Base-by-base conservation (phyloP, 148 eudicot species). In the Rhododendron ferrugineum region DNA sequence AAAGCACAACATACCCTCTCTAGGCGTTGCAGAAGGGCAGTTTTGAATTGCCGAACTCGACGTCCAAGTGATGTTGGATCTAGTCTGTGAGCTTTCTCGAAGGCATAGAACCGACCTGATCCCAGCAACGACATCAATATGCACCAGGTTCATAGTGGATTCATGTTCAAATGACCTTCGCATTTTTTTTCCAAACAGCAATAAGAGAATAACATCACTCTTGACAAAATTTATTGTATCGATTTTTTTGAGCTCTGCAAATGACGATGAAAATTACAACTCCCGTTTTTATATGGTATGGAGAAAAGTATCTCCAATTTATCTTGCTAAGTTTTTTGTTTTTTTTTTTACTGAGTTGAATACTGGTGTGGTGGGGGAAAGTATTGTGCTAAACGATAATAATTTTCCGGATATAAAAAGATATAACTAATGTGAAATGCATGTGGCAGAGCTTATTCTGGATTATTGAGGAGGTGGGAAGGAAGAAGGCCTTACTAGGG, bases 51-150 rank as follows among this genome's bases (percentile, higher is more conserved):
- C 80, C 93, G 95, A 86, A 93, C 95, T 40, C 92, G 93, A 85
- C 95, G 92, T 60, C 95, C 95, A 86, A 93, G 89, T 72, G 95
- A 93, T 84, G 95, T 93, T 49, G 93, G 95, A 90, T 93, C 95
- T 32, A 91, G 88, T 76, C 87, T 87, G 86, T 93, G 93, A 85
- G 93, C 93, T 85, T 91, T 91, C 90, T 91, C 95, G 84, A 93
- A 93, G 78, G 95, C 95, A 88, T 91, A 93, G 85, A 93, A 91
- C 72, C 95, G 95, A 84, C 95, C 95, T 93, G 88, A 58, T 58
- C 64, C 9, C n/a, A 58, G 64, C 26, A 58, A 58, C 7, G n/a
- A 6, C 64, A 6, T 58, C 82, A 75, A 82, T 75, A 75, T 84
- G 79, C 18, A 34, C 15, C 40, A 22, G 49, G 40, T 11, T 37